phyloP scores from a whole-genome alignment of 192 early-diverging fungal genomes.

The Funneliformis mosseae region DNA sequence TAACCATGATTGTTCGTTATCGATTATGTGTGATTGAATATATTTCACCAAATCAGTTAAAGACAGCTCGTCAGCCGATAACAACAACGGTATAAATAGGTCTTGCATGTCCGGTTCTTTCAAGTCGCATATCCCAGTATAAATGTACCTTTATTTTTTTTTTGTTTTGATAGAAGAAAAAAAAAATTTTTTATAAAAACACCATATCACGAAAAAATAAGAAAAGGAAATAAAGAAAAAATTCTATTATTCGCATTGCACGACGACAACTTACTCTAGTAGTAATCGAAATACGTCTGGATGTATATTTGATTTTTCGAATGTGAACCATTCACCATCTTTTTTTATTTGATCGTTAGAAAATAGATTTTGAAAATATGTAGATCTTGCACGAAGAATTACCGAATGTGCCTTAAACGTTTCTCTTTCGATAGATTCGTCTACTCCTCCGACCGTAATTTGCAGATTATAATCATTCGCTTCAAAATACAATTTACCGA shows the following conservation, averaged over 20 bases:
- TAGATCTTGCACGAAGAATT: not conserved
- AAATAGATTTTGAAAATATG: not conserved
- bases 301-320: not conserved
- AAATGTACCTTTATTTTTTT: not conserved
- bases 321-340: not conserved
- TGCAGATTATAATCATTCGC: not conserved
- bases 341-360: not conserved
- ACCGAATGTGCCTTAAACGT: not conserved
- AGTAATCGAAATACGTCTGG: not conserved
- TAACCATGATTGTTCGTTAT: not conserved
- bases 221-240: no score
- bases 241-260: no score
- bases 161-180: not conserved
- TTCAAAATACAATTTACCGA: not conserved
- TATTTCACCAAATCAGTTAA: not conserved
- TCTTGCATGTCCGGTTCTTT: not conserved
- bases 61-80: not conserved
- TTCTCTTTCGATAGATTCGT: not conserved
- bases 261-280: no score
- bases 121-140: not conserved
- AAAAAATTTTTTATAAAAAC: no score
- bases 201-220: no score
- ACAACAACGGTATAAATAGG: not conserved
- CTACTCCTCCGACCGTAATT: not conserved
- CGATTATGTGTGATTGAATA: not conserved